Evolutionary conservation across 2,329 filamentous ascomycete species (phyloP).

Genomic region (Dothideomycetes sp.): DNA sequence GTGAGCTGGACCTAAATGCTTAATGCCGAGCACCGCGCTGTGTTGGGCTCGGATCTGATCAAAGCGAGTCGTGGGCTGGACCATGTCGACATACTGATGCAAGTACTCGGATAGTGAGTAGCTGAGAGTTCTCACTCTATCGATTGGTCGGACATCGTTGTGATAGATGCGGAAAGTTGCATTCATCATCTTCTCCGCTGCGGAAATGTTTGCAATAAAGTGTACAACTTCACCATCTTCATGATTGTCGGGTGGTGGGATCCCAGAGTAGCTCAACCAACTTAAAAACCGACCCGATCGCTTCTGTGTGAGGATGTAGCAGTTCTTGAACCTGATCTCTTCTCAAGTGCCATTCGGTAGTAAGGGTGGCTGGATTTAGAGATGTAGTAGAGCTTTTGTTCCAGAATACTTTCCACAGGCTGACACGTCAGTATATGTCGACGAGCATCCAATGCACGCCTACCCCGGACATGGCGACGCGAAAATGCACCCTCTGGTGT

Average conservation of each 20-base stretch:
- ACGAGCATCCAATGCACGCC: neutral
- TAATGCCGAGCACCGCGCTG: constrained; percentile 5
- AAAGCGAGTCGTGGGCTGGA: constrained; percentile 16
- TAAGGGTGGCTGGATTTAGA: constrained; percentile 47
- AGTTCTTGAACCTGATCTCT: constrained; percentile 45
- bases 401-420: constrained; percentile 39
- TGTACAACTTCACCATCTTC: constrained; percentile 51
- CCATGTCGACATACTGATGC: constrained; percentile 10
- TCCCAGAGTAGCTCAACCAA: constrained; percentile 48
- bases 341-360: constrained; percentile 52
- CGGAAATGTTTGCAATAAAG: constrained; percentile 40
- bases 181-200: constrained; percentile 45
- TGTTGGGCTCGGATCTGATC: constrained; percentile 14
- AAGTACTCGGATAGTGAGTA: constrained; percentile 20
- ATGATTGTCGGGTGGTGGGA: constrained; percentile 40
- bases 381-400: constrained; percentile 48
- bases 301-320: constrained; percentile 39
- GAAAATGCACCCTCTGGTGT: neutral
- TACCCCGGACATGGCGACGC: neutral
- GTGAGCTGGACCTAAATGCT: constrained; percentile 9
- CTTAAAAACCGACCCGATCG: constrained; percentile 36
- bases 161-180: constrained; percentile 47
- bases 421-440: neutral
- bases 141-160: constrained; percentile 30
- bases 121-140: constrained; percentile 28